Evolutionary conservation across 129 eudicot genomes (phyloP).

Genomic region (Arctium minus): DNA sequence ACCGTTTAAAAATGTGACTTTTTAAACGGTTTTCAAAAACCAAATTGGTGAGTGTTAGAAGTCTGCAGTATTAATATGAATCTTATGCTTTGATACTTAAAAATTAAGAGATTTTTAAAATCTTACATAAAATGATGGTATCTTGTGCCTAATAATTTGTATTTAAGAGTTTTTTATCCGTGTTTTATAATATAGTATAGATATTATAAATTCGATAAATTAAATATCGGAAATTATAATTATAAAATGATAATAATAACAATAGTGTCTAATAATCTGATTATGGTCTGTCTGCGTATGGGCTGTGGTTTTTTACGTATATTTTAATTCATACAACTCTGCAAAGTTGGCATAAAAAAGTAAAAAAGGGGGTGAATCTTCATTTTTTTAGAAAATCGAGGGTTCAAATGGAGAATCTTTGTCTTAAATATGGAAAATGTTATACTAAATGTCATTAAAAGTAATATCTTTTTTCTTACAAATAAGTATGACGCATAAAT

Average conservation of each 20-base stretch:
- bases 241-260: not conserved
- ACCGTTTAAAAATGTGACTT: too few relatives aligned
- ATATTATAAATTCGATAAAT: not conserved
- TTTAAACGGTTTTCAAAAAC: too few relatives aligned
- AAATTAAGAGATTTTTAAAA: too few relatives aligned
- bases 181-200: too few relatives aligned
- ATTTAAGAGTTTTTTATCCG: too few relatives aligned
- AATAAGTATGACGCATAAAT: not conserved
- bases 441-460: not conserved
- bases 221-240: not conserved
- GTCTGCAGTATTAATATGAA: too few relatives aligned
- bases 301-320: constrained; percentile 22
- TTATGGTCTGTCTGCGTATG: constrained; percentile 1
- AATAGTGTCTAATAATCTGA: not conserved
- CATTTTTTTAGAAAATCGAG: constrained; percentile 7
- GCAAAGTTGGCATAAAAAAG: constrained; percentile 12
- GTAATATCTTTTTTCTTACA: not conserved
- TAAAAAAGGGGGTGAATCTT: not conserved
- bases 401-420: constrained; percentile 24
- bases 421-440: constrained; percentile 10
- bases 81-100: too few relatives aligned
- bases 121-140: too few relatives aligned
- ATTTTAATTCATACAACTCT: not conserved
- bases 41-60: too few relatives aligned
- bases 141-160: too few relatives aligned